Evolutionary conservation across 2,329 filamentous ascomycete species (phyloP), one percentile per base, ranked within the genome.

Genomic region (Xylaria sp.): DNA sequence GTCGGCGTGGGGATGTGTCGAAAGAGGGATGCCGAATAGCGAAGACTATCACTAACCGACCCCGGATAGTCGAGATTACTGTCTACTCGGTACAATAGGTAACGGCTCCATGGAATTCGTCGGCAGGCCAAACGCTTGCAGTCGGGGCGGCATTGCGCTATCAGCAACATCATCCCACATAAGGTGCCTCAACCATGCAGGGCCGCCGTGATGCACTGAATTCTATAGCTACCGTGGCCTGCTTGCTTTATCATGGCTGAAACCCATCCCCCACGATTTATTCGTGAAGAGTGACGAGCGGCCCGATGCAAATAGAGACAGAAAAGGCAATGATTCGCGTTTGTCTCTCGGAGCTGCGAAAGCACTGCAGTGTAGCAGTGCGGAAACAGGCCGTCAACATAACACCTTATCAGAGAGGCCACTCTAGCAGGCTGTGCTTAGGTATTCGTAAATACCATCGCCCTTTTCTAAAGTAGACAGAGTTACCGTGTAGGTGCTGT

Each of bases 11-110:
- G n/a, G 61, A 56, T 64, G 61, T 56, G 54, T 57, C 63, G 28
- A 65, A 65, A 65, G 53, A 60, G 63, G 63, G 17, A 65, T 65
- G 53, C 63, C 63, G 55, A 57, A 53, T 31, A 55, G 17, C 49
- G 33, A 57, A 33, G 54, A 4, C 33, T 21, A 14, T 35, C 38
- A 37, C 28, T 50, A 54, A 35, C 58, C 31, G 49, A 37, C 37
- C 54, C 40, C 52, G 57, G 57, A 23, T 59, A 37, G 43, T 50
- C 19, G 17, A 56, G 46, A 61, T 37, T 56, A 40, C 38, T 15
- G 49, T 12, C 21, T 25, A 25, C 42, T n/a, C n/a, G n/a, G n/a
- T n/a, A n/a, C 9, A 23, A 14, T 23, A 43, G 19, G n/a, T 7
- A 11, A 25, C 23, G 2, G 11, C 8, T 45, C 31, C 51, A 61